phyloP scores from a whole-genome alignment of 495 filamentous ascomycete species.

The Penicillium silybi region DNA sequence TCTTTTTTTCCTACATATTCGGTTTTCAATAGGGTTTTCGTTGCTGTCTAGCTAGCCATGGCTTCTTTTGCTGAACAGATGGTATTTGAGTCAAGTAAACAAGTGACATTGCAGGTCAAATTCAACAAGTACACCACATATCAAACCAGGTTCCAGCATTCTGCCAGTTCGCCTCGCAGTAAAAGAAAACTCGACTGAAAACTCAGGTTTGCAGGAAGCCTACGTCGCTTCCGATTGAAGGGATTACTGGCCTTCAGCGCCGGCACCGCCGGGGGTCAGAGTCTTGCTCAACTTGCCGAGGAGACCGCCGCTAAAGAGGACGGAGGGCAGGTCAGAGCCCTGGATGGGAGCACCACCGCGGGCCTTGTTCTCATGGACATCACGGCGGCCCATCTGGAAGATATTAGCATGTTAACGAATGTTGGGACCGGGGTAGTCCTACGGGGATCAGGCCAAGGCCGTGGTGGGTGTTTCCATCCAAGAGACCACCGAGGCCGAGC shows the following conservation, averaged over 20 bases:
- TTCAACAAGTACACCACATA: slow-evolving; percentile 9
- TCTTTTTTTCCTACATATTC: background rate
- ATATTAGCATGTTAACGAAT: slow-evolving; percentile 1
- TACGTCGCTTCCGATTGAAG: background rate
- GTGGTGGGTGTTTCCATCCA: slow-evolving; percentile 16
- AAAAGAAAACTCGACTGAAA: background rate
- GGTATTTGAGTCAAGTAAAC: background rate
- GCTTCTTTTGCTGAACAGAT: background rate
- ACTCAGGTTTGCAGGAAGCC: background rate
- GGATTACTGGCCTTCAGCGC: background rate
- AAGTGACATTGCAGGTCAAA: slow-evolving; percentile 4
- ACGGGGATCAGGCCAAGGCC: slow-evolving; percentile 23
- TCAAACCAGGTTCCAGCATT: slow-evolving; percentile 1
- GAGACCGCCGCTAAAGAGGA: slow-evolving; percentile 15
- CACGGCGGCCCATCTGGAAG: slow-evolving; percentile 18
- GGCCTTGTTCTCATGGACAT: slow-evolving; percentile 8
- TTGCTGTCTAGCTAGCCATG: background rate
- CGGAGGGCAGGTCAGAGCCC: slow-evolving; percentile 19
- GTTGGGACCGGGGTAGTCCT: background rate
- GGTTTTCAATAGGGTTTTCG: background rate
- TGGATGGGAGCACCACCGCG: slow-evolving; percentile 17
- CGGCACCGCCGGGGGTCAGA: slow-evolving; percentile 8
- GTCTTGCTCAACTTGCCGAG: slow-evolving; percentile 13
- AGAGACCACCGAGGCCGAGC: slow-evolving; percentile 18
- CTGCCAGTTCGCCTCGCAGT: background rate